Percentiles rank a stretch among this genome's conserved stretches.
phyloP scores from a whole-genome alignment of 192 early-diverging fungal species.

The Coemansia sp. region DNA sequence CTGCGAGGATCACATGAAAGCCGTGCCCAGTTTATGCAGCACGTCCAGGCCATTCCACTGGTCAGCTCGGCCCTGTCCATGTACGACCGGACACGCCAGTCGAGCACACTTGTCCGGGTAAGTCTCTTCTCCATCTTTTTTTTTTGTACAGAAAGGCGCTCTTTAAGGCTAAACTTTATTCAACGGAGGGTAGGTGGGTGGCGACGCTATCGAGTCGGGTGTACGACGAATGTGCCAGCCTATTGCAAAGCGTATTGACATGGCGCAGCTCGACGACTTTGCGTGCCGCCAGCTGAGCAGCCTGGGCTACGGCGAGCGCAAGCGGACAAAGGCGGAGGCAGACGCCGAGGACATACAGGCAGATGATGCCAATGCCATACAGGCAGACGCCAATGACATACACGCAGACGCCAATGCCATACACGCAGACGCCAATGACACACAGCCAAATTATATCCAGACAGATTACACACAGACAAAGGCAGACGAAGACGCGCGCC shows the following conservation, averaged over 20 bases:
- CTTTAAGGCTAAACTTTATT: neutral
- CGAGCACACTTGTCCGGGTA: conserved; percentile 52
- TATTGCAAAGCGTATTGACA: conserved; percentile 72
- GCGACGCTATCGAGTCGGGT: conserved; percentile 74
- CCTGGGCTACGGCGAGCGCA: conserved; percentile 33
- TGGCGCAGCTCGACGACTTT: conserved; percentile 70
- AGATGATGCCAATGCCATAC: too few species aligned
- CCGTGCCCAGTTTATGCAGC: conserved; percentile 59
- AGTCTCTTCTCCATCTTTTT: conserved; percentile 3
- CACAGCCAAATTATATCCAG: too few species aligned
- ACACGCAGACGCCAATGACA: too few species aligned
- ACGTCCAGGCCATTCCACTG: conserved; percentile 75
- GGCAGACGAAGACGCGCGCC: conserved; percentile 22
- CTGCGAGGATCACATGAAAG: conserved; percentile 4
- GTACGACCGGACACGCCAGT: conserved; percentile 70
- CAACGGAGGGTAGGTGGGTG: conserved; percentile 41
- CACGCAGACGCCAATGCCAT: too few species aligned
- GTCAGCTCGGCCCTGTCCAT: conserved; percentile 74
- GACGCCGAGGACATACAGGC: neutral
- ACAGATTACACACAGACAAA: neutral
- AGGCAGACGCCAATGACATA: conserved; percentile 2
- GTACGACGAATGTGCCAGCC: conserved; percentile 70
- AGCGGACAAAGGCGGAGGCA: conserved; percentile 44
- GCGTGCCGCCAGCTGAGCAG: conserved; percentile 74
- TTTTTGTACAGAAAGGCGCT: neutral